Conservation (phyloP, 129 eudicot species). For the Rutidosis leptorrhynchoides region DNA sequence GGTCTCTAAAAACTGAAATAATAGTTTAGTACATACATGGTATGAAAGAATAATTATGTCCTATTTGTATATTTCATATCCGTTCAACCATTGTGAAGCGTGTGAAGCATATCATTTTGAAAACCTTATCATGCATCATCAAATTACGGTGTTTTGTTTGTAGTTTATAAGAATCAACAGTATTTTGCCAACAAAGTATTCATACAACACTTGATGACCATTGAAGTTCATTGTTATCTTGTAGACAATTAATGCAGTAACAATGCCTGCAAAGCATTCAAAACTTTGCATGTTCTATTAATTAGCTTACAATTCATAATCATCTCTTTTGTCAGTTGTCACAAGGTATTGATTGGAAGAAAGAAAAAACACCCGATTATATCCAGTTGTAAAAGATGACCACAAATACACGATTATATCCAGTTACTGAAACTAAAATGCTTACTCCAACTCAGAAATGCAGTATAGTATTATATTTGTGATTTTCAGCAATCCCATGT, state of each 20-base stretch:
- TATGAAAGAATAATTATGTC: no score
- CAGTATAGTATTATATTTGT: not conserved
- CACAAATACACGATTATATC: not conserved
- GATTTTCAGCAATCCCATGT: conserved; percentile 7
- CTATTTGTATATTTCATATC: not conserved
- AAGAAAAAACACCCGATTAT: conserved; percentile 2
- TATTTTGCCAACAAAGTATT: not conserved
- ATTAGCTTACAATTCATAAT: not conserved
- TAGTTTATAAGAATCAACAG: not conserved
- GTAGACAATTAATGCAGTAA: not conserved
- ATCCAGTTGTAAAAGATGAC: not conserved
- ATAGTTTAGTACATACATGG: not conserved
- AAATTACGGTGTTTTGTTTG: not conserved
- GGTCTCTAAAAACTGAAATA: not conserved
- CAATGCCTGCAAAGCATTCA: not conserved
- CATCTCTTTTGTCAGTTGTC: conserved; percentile 15
- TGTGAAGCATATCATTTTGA: not conserved
- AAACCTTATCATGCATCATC: not conserved
- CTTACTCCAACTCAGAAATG: not conserved
- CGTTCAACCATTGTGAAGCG: not conserved
- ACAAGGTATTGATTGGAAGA: conserved; percentile 6
- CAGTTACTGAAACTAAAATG: conserved; percentile 5
- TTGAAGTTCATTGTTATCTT: not conserved
- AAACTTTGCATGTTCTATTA: not conserved
- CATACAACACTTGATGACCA: not conserved